Conservation (phyloP, 148 eudicot species). For the Camellia lanceoleosa region DNA sequence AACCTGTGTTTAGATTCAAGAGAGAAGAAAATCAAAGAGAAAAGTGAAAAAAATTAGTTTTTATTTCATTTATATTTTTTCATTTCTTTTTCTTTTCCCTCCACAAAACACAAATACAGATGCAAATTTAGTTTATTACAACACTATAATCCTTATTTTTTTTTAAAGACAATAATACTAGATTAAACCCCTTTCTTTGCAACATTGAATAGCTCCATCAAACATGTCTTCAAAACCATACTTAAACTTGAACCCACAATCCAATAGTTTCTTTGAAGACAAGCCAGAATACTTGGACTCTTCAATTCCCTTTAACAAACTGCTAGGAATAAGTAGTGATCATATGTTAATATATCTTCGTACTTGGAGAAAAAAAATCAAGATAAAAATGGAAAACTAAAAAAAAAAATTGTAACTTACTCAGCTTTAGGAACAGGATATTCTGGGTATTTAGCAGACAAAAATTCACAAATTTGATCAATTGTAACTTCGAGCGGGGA, state of each 20-base stretch:
- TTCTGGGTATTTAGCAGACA: conserved; percentile 39
- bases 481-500: conserved; percentile 24
- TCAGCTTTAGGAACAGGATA: conserved; percentile 23
- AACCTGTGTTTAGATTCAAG: too few relatives aligned
- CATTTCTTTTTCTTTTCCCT: too few relatives aligned
- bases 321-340: neutral
- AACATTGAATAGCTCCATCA: conserved; percentile 40
- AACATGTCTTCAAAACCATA: conserved; percentile 42
- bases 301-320: conserved; percentile 10
- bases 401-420: conserved; percentile 18
- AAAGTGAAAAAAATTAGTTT: too few relatives aligned
- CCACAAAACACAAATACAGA: too few relatives aligned
- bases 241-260: conserved; percentile 38
- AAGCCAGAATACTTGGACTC: conserved; percentile 18
- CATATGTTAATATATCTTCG: neutral
- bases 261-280: conserved; percentile 42
- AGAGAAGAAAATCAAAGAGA: too few relatives aligned
- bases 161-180: neutral
- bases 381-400: neutral
- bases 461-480: conserved; percentile 19
- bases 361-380: neutral
- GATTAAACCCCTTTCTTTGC: conserved; percentile 35
- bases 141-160: too few relatives aligned
- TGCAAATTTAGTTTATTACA: too few relatives aligned
- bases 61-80: too few relatives aligned